Conservation (phyloP, 805 yeast species). For the Kuraishia piskuri region DNA sequence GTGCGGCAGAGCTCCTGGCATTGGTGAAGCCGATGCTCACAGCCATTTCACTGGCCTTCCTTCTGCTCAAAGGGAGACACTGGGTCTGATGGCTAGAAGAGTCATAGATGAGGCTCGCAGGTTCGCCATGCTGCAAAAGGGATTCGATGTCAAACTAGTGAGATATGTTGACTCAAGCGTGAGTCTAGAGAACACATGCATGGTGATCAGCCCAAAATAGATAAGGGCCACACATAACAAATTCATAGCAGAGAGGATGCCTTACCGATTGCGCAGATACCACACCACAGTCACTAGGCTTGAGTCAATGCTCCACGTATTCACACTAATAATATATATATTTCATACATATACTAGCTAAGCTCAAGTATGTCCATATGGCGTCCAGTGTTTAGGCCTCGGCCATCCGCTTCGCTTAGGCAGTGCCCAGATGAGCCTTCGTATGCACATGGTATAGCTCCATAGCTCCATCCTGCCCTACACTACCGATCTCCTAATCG, state of each 20-base stretch:
- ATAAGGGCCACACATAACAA: no score
- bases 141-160: conserved; percentile 40
- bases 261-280: neutral
- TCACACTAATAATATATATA: no score
- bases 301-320: no score
- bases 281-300: no score
- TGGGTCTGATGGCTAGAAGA: conserved; percentile 66
- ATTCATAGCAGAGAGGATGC: neutral
- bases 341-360: no score
- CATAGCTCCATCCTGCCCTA: neutral
- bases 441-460: no score
- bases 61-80: conserved; percentile 37
- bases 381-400: no score
- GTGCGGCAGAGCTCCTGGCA: conserved; percentile 45
- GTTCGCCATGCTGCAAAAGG: conserved; percentile 31
- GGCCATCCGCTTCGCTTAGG: no score
- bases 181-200: conserved; percentile 55
- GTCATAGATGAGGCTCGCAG: conserved; percentile 68
- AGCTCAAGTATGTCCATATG: no score
- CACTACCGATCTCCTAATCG: neutral
- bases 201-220: neutral
- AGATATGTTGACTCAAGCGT: conserved; percentile 48
- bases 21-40: conserved; percentile 26
- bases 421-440: no score
- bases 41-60: conserved; percentile 39